These are phyloP conservation scores for Elaeagnus macrophylla DNA, from an alignment of 306 rosid genomes.

Conservation along the genomic window DNA sequence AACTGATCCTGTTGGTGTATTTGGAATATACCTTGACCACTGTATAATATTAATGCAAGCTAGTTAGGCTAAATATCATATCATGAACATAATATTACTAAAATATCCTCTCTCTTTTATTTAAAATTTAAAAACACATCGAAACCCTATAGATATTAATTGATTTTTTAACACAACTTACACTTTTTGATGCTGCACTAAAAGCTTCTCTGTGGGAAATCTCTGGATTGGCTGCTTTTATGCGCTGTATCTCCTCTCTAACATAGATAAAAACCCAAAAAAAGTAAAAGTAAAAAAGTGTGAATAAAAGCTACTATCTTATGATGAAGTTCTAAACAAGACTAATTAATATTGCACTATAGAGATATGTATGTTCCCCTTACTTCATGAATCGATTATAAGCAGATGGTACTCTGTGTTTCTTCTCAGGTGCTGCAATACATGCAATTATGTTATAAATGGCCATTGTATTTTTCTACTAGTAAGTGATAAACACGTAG, in stretches of 20 bases:
- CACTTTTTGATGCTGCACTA: conserved; percentile 92
- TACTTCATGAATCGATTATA: conserved; percentile 99
- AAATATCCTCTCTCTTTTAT: neutral
- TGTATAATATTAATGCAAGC: conserved; percentile 13
- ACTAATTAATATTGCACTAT: neutral
- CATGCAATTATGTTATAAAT: too few relatives aligned
- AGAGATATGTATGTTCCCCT: conserved; percentile 13
- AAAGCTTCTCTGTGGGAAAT: conserved; percentile 97
- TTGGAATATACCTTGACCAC: conserved; percentile 97
- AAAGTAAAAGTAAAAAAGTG: neutral
- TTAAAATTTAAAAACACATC: neutral
- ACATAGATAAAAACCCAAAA: neutral
- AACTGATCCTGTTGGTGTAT: conserved; percentile 46
- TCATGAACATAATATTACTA: neutral
- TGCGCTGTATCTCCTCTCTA: conserved; percentile 96
- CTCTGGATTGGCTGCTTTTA: conserved; percentile 86
- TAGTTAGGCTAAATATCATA: conserved; percentile 2
- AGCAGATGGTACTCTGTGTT: conserved; percentile 93
- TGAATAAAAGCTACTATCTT: neutral
- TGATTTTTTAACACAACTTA: conserved; percentile 8
- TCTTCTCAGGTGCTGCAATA: conserved; percentile 91
- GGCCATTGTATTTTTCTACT: too few relatives aligned
- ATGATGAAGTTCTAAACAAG: neutral
- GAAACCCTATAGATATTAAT: neutral
- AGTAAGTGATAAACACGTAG: too few relatives aligned